Evolutionary conservation across 768 basidiomycete species (phyloP).

Genomic region (Panaeolus papilionaceus): DNA sequence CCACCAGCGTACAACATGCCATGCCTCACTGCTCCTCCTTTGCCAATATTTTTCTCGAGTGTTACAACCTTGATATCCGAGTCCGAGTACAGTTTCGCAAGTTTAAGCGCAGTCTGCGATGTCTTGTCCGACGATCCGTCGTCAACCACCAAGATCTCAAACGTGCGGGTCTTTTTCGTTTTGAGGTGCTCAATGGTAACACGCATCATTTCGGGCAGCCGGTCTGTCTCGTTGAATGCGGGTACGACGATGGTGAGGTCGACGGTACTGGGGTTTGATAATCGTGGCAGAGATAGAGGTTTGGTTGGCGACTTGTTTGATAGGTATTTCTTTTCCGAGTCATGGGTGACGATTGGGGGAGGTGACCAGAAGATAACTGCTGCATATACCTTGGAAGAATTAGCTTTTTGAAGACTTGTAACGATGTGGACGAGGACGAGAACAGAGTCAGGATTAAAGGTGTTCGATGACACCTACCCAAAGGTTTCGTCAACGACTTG

Average conservation of each 20-base stretch:
- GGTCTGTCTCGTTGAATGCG: constrained; percentile 88
- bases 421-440: constrained; percentile 11
- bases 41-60: constrained; percentile 83
- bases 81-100: constrained; percentile 61
- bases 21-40: constrained; percentile 93
- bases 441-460: constrained; percentile 45
- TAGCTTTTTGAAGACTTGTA: constrained; percentile 16
- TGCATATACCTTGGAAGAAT: constrained; percentile 63
- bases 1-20: constrained; percentile 88
- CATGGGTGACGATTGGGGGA: constrained; percentile 60
- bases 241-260: constrained; percentile 87
- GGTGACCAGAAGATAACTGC: constrained; percentile 81
- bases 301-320: constrained; percentile 58
- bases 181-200: constrained; percentile 73
- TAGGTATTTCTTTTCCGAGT: constrained; percentile 75
- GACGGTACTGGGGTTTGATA: constrained; percentile 62
- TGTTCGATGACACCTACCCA: constrained; percentile 50
- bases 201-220: constrained; percentile 85
- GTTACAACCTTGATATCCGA: constrained; percentile 79
- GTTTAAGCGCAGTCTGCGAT: constrained; percentile 61
- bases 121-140: constrained; percentile 89
- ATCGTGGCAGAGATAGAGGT: constrained; percentile 60
- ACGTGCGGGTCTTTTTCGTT: constrained; percentile 55
- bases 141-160: constrained; percentile 88
- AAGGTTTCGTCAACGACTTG: constrained; percentile 65